phyloP scores from a whole-genome alignment of 2,329 filamentous ascomycete species.

The Fusarium virguliforme region DNA sequence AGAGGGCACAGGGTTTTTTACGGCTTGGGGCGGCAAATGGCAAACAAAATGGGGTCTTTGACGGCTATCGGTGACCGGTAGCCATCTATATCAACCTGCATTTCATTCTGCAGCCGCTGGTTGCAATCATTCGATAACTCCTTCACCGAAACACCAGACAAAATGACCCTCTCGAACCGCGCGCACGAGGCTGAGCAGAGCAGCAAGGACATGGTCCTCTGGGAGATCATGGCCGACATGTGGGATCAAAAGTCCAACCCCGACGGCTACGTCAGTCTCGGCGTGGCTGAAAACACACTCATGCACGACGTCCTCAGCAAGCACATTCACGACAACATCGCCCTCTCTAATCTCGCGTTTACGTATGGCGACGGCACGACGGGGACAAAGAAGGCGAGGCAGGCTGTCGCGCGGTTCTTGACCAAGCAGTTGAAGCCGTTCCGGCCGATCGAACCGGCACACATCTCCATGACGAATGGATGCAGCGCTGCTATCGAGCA shows the following conservation, averaged over 20 bases:
- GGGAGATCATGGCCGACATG: conserved; percentile 63
- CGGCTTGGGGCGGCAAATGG: conserved; percentile 9
- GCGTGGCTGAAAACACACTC: conserved; percentile 68
- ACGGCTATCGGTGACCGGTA: conserved; percentile 39
- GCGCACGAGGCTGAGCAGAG: conserved; percentile 52
- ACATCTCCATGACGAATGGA: conserved; percentile 60
- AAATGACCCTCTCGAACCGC: conserved; percentile 52
- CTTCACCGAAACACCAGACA: conserved; percentile 2
- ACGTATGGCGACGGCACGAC: conserved; percentile 62
- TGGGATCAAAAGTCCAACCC: conserved; percentile 62
- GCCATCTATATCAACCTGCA: conserved; percentile 17
- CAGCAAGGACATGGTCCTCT: conserved; percentile 54
- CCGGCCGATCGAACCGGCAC: conserved; percentile 51
- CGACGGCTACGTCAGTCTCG: conserved; percentile 65
- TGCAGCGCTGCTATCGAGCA: conserved; percentile 61
- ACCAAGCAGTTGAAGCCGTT: conserved; percentile 54
- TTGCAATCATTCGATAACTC: conserved; percentile 15
- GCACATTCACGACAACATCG: conserved; percentile 60
- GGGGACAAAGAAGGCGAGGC: conserved; percentile 56
- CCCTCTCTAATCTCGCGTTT: conserved; percentile 53
- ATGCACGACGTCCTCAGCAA: conserved; percentile 64
- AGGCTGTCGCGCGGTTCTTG: conserved; percentile 56
- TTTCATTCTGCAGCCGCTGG: conserved; percentile 6
- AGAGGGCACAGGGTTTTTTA: neutral
- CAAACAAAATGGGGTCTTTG: conserved; percentile 8